These are phyloP conservation scores for Salvia splendens DNA, from an alignment of 257 asterid genomes.

Conservation along the genomic window DNA sequence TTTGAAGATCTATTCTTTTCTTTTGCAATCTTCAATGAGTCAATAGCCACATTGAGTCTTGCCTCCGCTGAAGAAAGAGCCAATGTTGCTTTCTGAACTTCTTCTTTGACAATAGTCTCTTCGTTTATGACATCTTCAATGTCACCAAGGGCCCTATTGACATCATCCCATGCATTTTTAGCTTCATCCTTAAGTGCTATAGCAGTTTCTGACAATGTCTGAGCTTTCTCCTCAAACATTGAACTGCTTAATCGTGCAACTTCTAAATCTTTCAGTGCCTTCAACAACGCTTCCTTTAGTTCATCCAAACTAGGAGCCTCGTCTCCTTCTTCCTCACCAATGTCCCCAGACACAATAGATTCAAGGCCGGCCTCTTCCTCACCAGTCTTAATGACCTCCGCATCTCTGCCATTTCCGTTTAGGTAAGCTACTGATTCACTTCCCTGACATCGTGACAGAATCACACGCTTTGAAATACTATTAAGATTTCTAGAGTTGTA, in stretches of 20 bases:
- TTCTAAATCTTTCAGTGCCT: slow-evolving; percentile 77
- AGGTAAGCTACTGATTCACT: slow-evolving; percentile 80
- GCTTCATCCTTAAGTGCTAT: slow-evolving; percentile 89
- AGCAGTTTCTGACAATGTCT: slow-evolving; percentile 85
- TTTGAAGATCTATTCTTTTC: slow-evolving; percentile 38
- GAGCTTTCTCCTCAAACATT: slow-evolving; percentile 87
- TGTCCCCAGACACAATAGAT: slow-evolving; percentile 41
- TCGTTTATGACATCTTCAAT: slow-evolving; percentile 66
- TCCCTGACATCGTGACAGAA: slow-evolving; percentile 67
- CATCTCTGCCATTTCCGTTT: slow-evolving; percentile 60
- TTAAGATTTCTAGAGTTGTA: slow-evolving; percentile 33
- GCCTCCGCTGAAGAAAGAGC: slow-evolving; percentile 88
- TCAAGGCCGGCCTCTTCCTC: slow-evolving; percentile 44
- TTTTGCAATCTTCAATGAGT: slow-evolving; percentile 46
- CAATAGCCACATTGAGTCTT: slow-evolving; percentile 64
- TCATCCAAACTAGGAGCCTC: slow-evolving; percentile 69
- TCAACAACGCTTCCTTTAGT: slow-evolving; percentile 72
- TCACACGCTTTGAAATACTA: slow-evolving; percentile 40
- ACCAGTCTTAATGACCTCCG: slow-evolving; percentile 45
- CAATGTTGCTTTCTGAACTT: slow-evolving; percentile 60
- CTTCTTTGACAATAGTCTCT: slow-evolving; percentile 74
- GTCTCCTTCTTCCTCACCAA: slow-evolving; percentile 44
- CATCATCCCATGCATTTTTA: slow-evolving; percentile 63
- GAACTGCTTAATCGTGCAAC: slow-evolving; percentile 71
- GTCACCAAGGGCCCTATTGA: slow-evolving; percentile 47